Base-by-base conservation (phyloP, 75 land plant species). In the Gnetum montanum region DNA sequence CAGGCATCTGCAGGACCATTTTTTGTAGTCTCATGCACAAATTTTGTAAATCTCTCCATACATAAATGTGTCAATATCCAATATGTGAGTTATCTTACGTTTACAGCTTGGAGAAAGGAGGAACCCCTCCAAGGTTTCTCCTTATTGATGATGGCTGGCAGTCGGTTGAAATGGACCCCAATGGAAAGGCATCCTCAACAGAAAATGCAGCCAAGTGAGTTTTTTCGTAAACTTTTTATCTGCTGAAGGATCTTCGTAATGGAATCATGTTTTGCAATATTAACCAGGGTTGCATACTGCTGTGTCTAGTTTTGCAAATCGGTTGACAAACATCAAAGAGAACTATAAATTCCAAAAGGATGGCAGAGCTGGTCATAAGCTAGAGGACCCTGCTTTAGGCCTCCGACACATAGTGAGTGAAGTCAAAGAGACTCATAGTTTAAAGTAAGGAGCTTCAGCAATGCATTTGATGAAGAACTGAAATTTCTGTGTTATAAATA, bases 111-210 rank as follows among this genome's bases (percentile, higher is more conserved):
- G 54, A 65, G 57, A 70, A 73, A 59, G 92, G 88, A 43, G 92
- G 92, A 33, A 75, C 73, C 65, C 88, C 84, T 33, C 85, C 92
- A 31, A 90, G 82, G 61, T 86, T 86, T 70, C 72, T 90, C 26
- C 78, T 90, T 18, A 75, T 91, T 45, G 97, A 91, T 50, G 97
- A 91, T 72, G 93, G 97, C 1, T 91, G 97, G 97, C 93, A 87
- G 57, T 84, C 93, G 15, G 85, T 91, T 37, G 88, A 47, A 18
- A 71, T 71, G 79, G 82, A 83, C 71, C 43, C 68, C 12, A 59
- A 61, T 54, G 70, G 72, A 12, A 19, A 41, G 43, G 63, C 64
- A 4, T 44, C 41, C 48, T 43, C 61, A 54, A 57, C 50, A 29
- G 73, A 70, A 51, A 61, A 67, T 45, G 8, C 71, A 8, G 80